Conservation (phyloP, 129 eudicot species). For the Pittosporum tobira region DNA sequence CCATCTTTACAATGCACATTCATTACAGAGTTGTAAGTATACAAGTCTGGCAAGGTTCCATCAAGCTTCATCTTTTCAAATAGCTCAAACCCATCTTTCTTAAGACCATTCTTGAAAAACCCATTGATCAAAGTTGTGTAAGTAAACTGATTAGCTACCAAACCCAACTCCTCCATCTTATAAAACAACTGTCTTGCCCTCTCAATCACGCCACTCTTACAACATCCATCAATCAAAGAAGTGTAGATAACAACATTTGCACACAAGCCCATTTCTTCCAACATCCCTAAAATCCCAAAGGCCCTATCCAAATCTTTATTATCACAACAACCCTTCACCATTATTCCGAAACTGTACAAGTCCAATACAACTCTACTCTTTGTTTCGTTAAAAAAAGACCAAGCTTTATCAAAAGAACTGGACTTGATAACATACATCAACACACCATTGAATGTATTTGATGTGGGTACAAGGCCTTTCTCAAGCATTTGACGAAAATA, state of each 20-base stretch:
- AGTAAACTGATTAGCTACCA: slow-evolving; percentile 42
- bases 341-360: slow-evolving; percentile 44
- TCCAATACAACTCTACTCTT: slow-evolving; percentile 28
- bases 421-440: slow-evolving; percentile 20
- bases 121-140: slow-evolving; percentile 49
- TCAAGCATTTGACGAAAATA: slow-evolving; percentile 32
- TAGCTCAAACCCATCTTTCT: slow-evolving; percentile 40
- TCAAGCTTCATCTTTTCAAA: slow-evolving; percentile 44
- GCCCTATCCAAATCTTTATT: slow-evolving; percentile 27
- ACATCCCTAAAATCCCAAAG: slow-evolving; percentile 26
- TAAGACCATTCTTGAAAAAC: slow-evolving; percentile 36
- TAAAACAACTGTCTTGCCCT: slow-evolving; percentile 29
- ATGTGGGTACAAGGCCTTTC: slow-evolving; percentile 23
- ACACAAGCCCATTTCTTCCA: slow-evolving; percentile 25
- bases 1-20: slow-evolving; percentile 32
- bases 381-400: slow-evolving; percentile 27
- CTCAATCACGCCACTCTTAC: slow-evolving; percentile 30
- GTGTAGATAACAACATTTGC: slow-evolving; percentile 46
- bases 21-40: slow-evolving; percentile 32
- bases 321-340: slow-evolving; percentile 45
- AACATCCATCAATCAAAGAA: slow-evolving; percentile 51
- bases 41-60: slow-evolving; percentile 35
- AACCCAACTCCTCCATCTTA: slow-evolving; percentile 38
- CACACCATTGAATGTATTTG: slow-evolving; percentile 26
- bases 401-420: slow-evolving; percentile 21